A percentile compares a stretch with the other conserved stretches of the same genome.
These are phyloP conservation scores for Penicillium sp. DNA, from an alignment of 2,329 filamentous ascomycete species.

Conservation along the genomic window DNA sequence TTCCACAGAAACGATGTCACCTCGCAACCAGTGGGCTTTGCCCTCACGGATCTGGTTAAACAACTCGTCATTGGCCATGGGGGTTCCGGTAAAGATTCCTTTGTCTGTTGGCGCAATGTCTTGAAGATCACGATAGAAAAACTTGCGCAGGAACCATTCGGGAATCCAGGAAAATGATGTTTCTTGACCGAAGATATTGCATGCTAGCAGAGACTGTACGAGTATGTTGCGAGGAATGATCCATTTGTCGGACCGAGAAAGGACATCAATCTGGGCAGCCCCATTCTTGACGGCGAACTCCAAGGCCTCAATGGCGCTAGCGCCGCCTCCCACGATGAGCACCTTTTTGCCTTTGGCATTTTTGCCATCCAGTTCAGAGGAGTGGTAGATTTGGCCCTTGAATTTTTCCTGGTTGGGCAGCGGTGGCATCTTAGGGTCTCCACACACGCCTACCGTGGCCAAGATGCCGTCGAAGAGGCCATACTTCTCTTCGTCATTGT, in stretches of 20 bases:
- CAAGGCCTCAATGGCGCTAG: constrained; percentile 76
- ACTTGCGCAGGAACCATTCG: constrained; percentile 67
- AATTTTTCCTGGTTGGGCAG: constrained; percentile 71
- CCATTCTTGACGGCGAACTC: constrained; percentile 70
- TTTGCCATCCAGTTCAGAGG: constrained; percentile 70
- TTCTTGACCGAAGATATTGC: constrained; percentile 78
- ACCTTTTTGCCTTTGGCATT: constrained; percentile 72
- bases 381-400: constrained; percentile 71
- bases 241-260: constrained; percentile 80
- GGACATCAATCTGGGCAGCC: constrained; percentile 67
- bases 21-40: constrained; percentile 74
- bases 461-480: constrained; percentile 78
- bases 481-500: constrained; percentile 65
- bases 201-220: constrained; percentile 68
- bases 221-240: constrained; percentile 78
- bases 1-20: constrained; percentile 69
- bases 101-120: constrained; percentile 67
- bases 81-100: constrained; percentile 75
- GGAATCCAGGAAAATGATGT: constrained; percentile 75
- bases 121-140: constrained; percentile 80
- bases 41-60: constrained; percentile 71
- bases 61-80: constrained; percentile 82
- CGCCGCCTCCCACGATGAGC: constrained; percentile 73
- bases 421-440: constrained; percentile 69
- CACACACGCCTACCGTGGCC: constrained; percentile 75